A percentile compares a stretch with the other conserved stretches of the same genome.
Conservation (phyloP, 768 basidiomycete genomes). For the Amanita pseudoporphyria region DNA sequence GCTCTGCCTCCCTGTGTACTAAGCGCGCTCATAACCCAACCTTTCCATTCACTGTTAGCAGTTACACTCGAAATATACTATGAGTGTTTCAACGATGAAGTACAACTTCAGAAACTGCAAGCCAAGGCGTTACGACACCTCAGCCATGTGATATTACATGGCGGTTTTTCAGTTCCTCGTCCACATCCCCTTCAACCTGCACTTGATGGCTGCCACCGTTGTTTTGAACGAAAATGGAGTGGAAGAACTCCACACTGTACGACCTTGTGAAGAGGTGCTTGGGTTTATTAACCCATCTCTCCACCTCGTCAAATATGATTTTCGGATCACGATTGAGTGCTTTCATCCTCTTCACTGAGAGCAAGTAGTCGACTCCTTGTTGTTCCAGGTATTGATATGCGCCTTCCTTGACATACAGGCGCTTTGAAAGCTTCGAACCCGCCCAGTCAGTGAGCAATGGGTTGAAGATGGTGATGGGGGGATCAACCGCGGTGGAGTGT, state of each 20-base stretch:
- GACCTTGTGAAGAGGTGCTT: slow-evolving; percentile 15
- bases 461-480: neutral
- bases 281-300: slow-evolving; percentile 16
- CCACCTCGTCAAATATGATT: slow-evolving; percentile 9
- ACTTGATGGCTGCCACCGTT: too few relatives aligned
- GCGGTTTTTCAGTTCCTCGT: too few relatives aligned
- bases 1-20: too few relatives aligned
- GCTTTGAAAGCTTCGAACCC: neutral
- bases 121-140: too few relatives aligned
- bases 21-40: too few relatives aligned
- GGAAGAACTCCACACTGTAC: slow-evolving; percentile 15
- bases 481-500: neutral
- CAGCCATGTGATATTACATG: too few relatives aligned
- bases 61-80: too few relatives aligned
- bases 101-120: too few relatives aligned
- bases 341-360: neutral
- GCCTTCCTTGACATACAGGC: neutral
- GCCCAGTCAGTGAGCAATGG: neutral
- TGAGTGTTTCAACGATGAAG: too few relatives aligned
- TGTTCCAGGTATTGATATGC: neutral
- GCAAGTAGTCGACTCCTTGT: neutral
- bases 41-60: too few relatives aligned
- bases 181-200: too few relatives aligned
- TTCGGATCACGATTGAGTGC: neutral
- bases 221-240: too few relatives aligned